Base-by-base conservation (phyloP, 2,329 filamentous ascomycete species). In the Calonectria multiphialidica region DNA sequence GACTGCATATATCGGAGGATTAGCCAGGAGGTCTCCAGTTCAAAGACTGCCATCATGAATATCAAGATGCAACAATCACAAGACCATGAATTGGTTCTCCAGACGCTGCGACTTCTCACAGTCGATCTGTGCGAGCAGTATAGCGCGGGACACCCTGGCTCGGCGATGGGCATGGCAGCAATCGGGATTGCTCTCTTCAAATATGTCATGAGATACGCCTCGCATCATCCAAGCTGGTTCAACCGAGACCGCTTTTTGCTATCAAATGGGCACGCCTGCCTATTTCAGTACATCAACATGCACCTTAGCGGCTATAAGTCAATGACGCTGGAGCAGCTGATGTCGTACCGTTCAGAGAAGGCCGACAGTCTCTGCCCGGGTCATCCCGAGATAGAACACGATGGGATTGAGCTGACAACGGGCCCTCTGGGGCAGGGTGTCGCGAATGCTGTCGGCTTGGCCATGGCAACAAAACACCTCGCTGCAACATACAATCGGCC, bases 91-190 rank as follows among this genome's bases (percentile, higher is more conserved):
- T 79, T 88, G 21, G 89, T 92, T 1, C 81, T 93, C 62, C 88
- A 87, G 76, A 89, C 89, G 6, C 93, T 93, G 78, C 86, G 92
- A 66, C 83, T 89, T 59, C 82, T 94, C 30, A 91, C 94, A 71
- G 91, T 92, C 50, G 92, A 94, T 79, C 82, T 94, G 2, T 93
- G 91, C 77, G 88, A 93, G 80, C 92, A 94, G 74, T 94, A 93
- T 82, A 90, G 90, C 72, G 91, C 91, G 37, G 92, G 92, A 0
- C 92, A 94, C 78, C 92, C 91, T n/a, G 92, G 92, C 89, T 92
- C 84, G 75, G 89, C 88, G 18, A 91, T 91, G 80, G 89, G 90
- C 42, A 91, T 92, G 84, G 90, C 89, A 23, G 90, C 88, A 4
- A 92, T 92, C 67, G 90, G 90, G 10, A 84, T 92, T 23, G 88